Conservation (phyloP, 2,329 filamentous ascomycete species). For the Colletotrichum filicis region DNA sequence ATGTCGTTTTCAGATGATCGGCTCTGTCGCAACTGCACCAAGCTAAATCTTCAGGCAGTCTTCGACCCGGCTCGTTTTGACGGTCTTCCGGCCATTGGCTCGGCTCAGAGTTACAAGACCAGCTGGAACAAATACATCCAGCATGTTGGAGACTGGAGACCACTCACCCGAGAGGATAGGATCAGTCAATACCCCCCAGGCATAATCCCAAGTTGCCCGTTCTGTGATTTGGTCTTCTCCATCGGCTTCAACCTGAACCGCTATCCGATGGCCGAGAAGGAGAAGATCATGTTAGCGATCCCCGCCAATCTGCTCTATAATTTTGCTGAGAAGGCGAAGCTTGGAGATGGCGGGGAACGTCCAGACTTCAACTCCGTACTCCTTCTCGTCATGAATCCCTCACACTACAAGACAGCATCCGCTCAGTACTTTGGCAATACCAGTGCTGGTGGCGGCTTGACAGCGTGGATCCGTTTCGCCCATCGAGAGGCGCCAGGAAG, state of each 20-base stretch:
- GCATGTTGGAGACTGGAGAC: conserved; percentile 3
- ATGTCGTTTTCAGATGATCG: conserved; percentile 3
- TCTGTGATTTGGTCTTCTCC: conserved; percentile 1
- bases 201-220: conserved; percentile 5
- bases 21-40: conserved; percentile 9
- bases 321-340: neutral
- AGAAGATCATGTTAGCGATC: conserved; percentile 1
- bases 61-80: neutral
- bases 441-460: neutral
- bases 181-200: neutral
- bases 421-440: conserved; percentile 2
- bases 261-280: neutral
- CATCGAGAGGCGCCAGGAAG: neutral
- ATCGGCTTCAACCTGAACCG: neutral
- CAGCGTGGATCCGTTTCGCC: neutral
- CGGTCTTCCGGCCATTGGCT: neutral
- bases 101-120: neutral
- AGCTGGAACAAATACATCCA: conserved; percentile 14
- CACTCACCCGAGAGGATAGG: neutral
- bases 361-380: neutral
- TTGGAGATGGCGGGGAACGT: neutral
- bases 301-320: neutral
- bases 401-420: neutral
- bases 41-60: neutral
- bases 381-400: neutral